Base-by-base conservation (phyloP, 2,329 filamentous ascomycete species). In the Trichoderma hamatum region DNA sequence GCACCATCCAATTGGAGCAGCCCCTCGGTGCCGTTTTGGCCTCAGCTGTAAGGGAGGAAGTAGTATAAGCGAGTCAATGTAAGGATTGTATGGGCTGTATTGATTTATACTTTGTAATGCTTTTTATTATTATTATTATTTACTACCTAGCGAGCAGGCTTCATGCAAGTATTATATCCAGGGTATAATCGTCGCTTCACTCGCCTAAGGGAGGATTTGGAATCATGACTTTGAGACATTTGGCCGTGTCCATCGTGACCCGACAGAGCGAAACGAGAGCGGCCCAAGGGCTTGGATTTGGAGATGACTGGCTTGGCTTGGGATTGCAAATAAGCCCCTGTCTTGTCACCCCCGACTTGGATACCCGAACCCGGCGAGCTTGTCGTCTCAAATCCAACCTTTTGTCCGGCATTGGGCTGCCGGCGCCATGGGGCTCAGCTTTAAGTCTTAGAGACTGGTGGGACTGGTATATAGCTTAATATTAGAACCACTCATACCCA, bases 21-120 rank as follows among this genome's bases (percentile, higher is more conserved):
- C n/a, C 55, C 55, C 55, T n/a, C 5, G 13, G n/a, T 24, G 13
- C 24, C 14, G 6, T 13, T 30, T 34, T 32, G 30, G 21, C 32
- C 61, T 64, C 51, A 55, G 62, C 63, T 66, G 52, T 19, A 26
- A 58, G 63, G 52, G 63, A 39, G 52, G 39, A 16, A 3, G 51
- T 7, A 55, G 32, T 9, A 32, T 49, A 19, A 14, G 5, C 39
- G 59, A n/a, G n/a, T 26, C 36, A 14, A 54, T 64, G 46, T 28
- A 54, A 32, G 51, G 61, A 34, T 21, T 30, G 14, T 55, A 21
- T n/a, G 28, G 28, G 61, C 30, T 64, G 46, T 21, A 36, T 39
- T 43, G 11, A 49, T 9, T 49, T 49, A 13, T 24, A 5, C 46
- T 5, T 4, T 10, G 21, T n/a, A 43, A 19, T 43, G 16, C 16